Base-by-base conservation (phyloP, 257 asterid species). In the Penstemon barbatus region DNA sequence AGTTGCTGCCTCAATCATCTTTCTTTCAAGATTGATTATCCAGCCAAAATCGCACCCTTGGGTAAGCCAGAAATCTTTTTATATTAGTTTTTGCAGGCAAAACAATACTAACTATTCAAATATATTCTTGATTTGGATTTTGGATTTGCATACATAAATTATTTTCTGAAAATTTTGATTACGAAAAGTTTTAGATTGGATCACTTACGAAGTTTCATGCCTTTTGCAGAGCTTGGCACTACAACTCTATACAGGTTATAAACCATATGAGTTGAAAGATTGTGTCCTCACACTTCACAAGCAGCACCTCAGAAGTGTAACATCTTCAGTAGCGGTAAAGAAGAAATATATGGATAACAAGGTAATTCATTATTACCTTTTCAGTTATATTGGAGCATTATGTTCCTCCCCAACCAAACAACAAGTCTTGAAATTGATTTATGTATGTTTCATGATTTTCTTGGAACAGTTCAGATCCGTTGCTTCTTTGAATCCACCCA, bases 1-100 rank as follows among this genome's bases (percentile, higher is more conserved):
- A 48, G 59, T 90, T 78, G 98, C 98, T 69, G 97, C 98, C 71
- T 87, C 97, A 36, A 85, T 85, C 58, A 70, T 92, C 75, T 90
- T 90, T 84, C 89, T 92, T 54, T 82, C 96, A 44, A 85, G 85
- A 67, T 68, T 86, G 41, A 84, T 76, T 39, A 63, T 85, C 60
- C 78, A 71, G 57, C 95, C 97, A 42, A 61, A 66, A 50, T 48
- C 10, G 60, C 86, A 78, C 61, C 97, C 89, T 38, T 92, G 98
- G 97, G 98, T 92, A 79, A 85, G 88, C 76, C 66, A 52, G 36
- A 55, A 58, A 56, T 11, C 19, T 70, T 58, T 15, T 3, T 59
- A 40, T 38, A 46, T 41, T 9, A 55, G 51, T 60, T 49, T 5
- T 11, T 48, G 12, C 39, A 5, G 13, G 59, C 38, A 0, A 39